These are phyloP conservation scores for Leavenworthia alabamica DNA, from an alignment of 345 rosid species.

Conservation along the genomic window DNA sequence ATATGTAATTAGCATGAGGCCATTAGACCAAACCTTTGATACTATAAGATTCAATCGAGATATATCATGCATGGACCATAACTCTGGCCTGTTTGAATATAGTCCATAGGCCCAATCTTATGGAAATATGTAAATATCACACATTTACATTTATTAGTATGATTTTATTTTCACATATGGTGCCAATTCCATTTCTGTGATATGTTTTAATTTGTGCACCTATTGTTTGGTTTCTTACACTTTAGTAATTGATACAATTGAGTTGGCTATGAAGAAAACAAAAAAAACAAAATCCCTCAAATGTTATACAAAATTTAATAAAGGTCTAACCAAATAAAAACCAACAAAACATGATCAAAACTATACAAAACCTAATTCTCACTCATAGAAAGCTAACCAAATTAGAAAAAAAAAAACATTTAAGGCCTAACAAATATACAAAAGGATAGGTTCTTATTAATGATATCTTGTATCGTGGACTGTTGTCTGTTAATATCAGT, in stretches of 20 bases:
- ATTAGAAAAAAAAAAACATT: neutral
- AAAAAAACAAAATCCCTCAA: neutral
- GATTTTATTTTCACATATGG: neutral
- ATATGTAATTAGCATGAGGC: neutral
- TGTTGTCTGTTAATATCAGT: neutral
- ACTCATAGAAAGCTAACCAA: no score
- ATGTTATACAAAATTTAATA: no score
- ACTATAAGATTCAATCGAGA: neutral
- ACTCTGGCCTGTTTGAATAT: slow-evolving; percentile 8
- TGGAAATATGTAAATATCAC: no score
- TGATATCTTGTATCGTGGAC: neutral
- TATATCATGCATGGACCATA: slow-evolving; percentile 13
- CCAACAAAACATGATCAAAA: neutral
- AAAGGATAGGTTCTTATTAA: neutral
- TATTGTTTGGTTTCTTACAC: neutral
- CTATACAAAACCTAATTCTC: neutral
- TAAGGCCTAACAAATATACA: neutral
- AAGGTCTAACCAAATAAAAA: neutral
- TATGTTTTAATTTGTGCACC: neutral
- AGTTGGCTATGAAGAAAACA: neutral
- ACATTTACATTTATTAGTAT: no score
- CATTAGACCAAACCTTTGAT: neutral
- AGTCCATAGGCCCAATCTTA: neutral
- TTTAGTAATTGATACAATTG: neutral
- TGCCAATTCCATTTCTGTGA: neutral